A percentile compares a stretch with the other conserved stretches of the same genome.
phyloP scores from a whole-genome alignment of 2,329 filamentous ascomycete species.

The Podosphaera aphanis region DNA sequence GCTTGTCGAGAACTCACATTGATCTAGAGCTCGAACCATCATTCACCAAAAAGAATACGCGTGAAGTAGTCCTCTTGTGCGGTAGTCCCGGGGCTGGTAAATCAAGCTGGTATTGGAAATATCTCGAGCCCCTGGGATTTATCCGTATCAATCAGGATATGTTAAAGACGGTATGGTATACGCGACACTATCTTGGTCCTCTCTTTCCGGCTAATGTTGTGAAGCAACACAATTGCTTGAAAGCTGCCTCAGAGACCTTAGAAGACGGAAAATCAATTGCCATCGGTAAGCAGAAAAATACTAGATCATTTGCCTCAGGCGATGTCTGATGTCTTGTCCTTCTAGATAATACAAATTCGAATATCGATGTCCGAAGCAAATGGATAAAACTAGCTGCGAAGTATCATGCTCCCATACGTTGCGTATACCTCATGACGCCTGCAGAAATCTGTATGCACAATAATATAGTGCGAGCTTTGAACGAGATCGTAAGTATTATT shows the following conservation, averaged over 20 bases:
- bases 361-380: conserved; percentile 48
- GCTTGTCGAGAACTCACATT: neutral
- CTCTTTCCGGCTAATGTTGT: conserved; percentile 8
- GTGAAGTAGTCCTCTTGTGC: conserved; percentile 66
- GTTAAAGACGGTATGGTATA: conserved; percentile 45
- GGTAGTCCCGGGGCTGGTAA: conserved; percentile 81
- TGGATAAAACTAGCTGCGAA: conserved; percentile 59
- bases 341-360: conserved; percentile 86
- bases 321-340: neutral
- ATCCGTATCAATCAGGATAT: conserved; percentile 75
- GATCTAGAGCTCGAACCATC: neutral
- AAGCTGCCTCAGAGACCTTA: conserved; percentile 44
- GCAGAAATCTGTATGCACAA: conserved; percentile 50
- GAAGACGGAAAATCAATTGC: conserved; percentile 43
- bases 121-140: conserved; percentile 58
- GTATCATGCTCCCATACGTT: conserved; percentile 52
- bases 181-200: conserved; percentile 1
- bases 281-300: conserved; percentile 36
- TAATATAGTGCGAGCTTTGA: conserved; percentile 55
- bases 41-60: conserved; percentile 32
- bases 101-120: conserved; percentile 66
- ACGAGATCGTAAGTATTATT: conserved; percentile 16
- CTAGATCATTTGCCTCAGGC: neutral
- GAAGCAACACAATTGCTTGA: conserved; percentile 40
- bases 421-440: conserved; percentile 64